These are phyloP conservation scores for Verruconis gallopava DNA, from an alignment of 2,329 filamentous ascomycete genomes.

Conservation along the genomic window DNA sequence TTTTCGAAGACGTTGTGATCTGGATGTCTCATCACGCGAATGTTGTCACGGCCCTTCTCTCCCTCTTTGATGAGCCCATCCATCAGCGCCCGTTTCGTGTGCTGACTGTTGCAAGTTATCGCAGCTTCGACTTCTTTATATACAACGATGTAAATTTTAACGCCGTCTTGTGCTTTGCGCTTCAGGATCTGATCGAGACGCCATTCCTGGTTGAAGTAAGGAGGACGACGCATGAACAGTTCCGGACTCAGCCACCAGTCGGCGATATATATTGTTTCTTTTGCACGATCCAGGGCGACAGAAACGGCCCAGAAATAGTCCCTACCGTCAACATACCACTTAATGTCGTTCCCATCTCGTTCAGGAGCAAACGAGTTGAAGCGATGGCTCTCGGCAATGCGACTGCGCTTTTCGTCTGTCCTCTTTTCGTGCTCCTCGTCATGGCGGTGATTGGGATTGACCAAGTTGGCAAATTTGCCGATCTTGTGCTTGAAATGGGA, in stretches of 20 bases:
- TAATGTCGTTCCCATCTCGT: slow-evolving; percentile 70
- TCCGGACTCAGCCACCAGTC: slow-evolving; percentile 97
- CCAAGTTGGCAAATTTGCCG: slow-evolving; percentile 51
- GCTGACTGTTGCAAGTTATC: slow-evolving; percentile 79
- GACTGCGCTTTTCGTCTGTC: slow-evolving; percentile 68
- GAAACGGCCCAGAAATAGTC: slow-evolving; percentile 95
- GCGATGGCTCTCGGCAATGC: slow-evolving; percentile 60
- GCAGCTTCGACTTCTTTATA: slow-evolving; percentile 59
- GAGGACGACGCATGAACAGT: slow-evolving; percentile 72
- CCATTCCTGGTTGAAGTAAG: slow-evolving; percentile 72
- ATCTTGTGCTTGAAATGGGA: slow-evolving; percentile 48
- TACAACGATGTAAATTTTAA: slow-evolving; percentile 86
- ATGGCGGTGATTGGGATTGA: slow-evolving; percentile 83
- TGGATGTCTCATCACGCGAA: slow-evolving; percentile 76
- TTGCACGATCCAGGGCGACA: slow-evolving; percentile 74
- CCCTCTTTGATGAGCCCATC: slow-evolving; percentile 64
- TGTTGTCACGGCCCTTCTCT: slow-evolving; percentile 72
- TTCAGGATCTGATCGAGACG: slow-evolving; percentile 79
- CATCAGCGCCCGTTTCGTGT: slow-evolving; percentile 79
- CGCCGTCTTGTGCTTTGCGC: slow-evolving; percentile 76
- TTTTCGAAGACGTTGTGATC: slow-evolving; percentile 95
- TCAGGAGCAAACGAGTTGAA: slow-evolving; percentile 88
- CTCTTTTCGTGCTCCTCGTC: slow-evolving; percentile 82
- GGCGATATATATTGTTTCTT: slow-evolving; percentile 86
- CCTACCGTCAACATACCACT: slow-evolving; percentile 94